These are phyloP conservation scores for Datura wrightii DNA, from an alignment of 257 asterid species.

Conservation along the genomic window DNA sequence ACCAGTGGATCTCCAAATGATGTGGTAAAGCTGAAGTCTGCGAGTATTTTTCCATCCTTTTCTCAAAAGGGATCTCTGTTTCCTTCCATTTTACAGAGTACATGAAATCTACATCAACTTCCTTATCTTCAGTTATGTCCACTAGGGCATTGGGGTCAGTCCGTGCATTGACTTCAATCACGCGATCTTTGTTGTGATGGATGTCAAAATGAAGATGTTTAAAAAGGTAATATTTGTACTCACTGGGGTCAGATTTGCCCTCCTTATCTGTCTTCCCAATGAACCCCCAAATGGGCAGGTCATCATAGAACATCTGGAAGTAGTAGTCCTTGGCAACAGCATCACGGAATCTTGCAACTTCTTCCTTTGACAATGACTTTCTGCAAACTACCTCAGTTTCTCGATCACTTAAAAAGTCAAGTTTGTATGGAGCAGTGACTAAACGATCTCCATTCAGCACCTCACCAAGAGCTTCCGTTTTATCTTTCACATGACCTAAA, in stretches of 20 bases:
- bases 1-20: slow-evolving; percentile 48
- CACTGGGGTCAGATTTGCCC: slow-evolving; percentile 35
- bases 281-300: slow-evolving; percentile 40
- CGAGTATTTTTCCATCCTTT: slow-evolving; percentile 47
- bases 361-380: slow-evolving; percentile 30
- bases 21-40: slow-evolving; percentile 43
- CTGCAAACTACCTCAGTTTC: slow-evolving; percentile 33
- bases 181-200: slow-evolving; percentile 34
- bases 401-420: slow-evolving; percentile 31
- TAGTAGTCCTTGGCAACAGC: slow-evolving; percentile 38
- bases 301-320: slow-evolving; percentile 36
- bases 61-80: slow-evolving; percentile 41
- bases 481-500: slow-evolving; percentile 31
- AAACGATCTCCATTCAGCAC: slow-evolving; percentile 38
- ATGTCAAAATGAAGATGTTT: slow-evolving; percentile 39
- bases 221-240: slow-evolving; percentile 36
- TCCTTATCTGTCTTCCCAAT: slow-evolving; percentile 35
- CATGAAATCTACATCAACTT: slow-evolving; percentile 43
- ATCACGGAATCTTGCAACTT: slow-evolving; percentile 38
- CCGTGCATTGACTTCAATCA: slow-evolving; percentile 37
- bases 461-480: slow-evolving; percentile 39
- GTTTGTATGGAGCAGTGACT: slow-evolving; percentile 39
- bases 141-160: slow-evolving; percentile 37
- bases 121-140: slow-evolving; percentile 44
- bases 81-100: slow-evolving; percentile 49